A percentile compares a stretch with the other conserved stretches of the same genome.
Conservation (phyloP, 2,329 filamentous ascomycete genomes). For the Beauveria sp. region DNA sequence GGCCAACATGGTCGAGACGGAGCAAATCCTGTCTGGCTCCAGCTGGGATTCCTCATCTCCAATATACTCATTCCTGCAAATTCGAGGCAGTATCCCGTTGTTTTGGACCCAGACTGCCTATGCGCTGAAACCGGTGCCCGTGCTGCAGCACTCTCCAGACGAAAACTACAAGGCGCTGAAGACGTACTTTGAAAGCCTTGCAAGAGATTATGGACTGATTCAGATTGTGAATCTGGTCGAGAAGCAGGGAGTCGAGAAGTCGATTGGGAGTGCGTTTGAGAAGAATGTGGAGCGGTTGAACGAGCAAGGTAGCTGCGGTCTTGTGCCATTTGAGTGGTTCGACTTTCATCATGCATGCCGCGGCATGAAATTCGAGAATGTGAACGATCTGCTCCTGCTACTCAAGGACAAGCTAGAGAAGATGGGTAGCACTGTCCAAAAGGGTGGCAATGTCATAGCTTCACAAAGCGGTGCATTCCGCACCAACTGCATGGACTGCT, state of each 20-base stretch:
- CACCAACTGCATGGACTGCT: slow-evolving; percentile 97
- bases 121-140: slow-evolving; percentile 79
- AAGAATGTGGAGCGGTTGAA: slow-evolving; percentile 60
- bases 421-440: slow-evolving; percentile 62
- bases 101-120: slow-evolving; percentile 96
- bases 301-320: slow-evolving; percentile 42
- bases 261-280: slow-evolving; percentile 73
- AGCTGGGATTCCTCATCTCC: slow-evolving; percentile 55
- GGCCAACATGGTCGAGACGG: slow-evolving; percentile 89
- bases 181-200: slow-evolving; percentile 67
- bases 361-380: slow-evolving; percentile 97
- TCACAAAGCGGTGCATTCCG: slow-evolving; percentile 71
- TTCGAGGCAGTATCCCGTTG: slow-evolving; percentile 83
- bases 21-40: slow-evolving; percentile 76
- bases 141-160: slow-evolving; percentile 71
- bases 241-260: slow-evolving; percentile 73
- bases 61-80: slow-evolving; percentile 77
- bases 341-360: slow-evolving; percentile 90
- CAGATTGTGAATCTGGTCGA: slow-evolving; percentile 83
- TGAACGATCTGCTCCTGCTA: slow-evolving; percentile 66
- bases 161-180: slow-evolving; percentile 73
- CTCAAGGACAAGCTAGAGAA: slow-evolving; percentile 60
- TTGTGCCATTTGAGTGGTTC: slow-evolving; percentile 78
- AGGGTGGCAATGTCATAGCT: slow-evolving; percentile 32
- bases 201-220: slow-evolving; percentile 63